Evolutionary conservation across 2,329 filamentous ascomycete species (phyloP).

Genomic region (Penicillium sp.): DNA sequence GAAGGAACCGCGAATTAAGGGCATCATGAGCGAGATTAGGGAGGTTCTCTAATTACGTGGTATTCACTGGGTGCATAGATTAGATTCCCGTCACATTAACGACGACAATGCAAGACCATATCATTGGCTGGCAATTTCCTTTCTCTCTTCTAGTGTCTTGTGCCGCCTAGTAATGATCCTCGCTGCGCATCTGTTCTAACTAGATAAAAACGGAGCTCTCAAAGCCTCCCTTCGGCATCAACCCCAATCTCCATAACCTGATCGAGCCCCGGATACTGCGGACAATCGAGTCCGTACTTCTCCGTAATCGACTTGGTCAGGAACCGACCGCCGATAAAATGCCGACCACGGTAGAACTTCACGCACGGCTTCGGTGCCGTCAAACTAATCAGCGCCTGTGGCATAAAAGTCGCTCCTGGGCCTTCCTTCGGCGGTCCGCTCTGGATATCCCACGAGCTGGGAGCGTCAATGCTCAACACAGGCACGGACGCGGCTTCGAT

Average conservation of each 20-base stretch:
- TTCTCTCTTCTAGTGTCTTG: not conserved
- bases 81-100: constrained; percentile 12
- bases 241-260: constrained; percentile 75
- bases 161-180: no score
- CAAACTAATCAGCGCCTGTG: constrained; percentile 75
- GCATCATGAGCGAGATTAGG: constrained; percentile 59
- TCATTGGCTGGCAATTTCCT: no score
- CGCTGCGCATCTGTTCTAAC: no score
- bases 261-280: constrained; percentile 79
- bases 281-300: constrained; percentile 82
- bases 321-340: constrained; percentile 92
- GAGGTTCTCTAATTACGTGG: constrained; percentile 28
- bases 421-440: constrained; percentile 74
- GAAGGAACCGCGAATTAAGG: constrained; percentile 60
- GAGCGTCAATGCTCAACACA: constrained; percentile 86
- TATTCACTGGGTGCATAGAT: constrained; percentile 13
- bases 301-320: constrained; percentile 71
- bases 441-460: constrained; percentile 93
- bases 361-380: constrained; percentile 91
- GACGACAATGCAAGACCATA: constrained; percentile 21
- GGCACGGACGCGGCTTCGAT: constrained; percentile 71
- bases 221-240: constrained; percentile 38
- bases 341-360: constrained; percentile 76
- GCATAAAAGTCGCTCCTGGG: constrained; percentile 75
- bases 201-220: not conserved